Base-by-base conservation (phyloP, 2,329 filamentous ascomycete genomes). In the Fusarium cyanostomum region DNA sequence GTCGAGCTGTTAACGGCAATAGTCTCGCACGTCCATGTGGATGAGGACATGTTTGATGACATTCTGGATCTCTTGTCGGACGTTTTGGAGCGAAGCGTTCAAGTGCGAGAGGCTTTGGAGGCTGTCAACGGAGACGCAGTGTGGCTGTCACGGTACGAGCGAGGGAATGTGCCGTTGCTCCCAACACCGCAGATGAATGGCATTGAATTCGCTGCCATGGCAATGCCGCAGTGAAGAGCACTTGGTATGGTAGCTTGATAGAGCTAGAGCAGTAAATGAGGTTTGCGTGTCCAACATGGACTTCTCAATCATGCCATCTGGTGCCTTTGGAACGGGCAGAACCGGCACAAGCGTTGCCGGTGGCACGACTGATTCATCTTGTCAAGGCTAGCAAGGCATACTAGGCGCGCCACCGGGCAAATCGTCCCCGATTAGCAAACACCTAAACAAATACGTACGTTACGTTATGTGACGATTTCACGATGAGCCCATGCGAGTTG, bases 41-140 rank as follows among this genome's bases (percentile, higher is more conserved):
- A 87, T 7, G 89, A 91, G 26, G 84, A 84, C 39, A 82, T 88
- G 63, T 91, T 93, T 73, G 91, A 94, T 64, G 84, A 92, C 50
- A 83, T 91, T 11, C 72, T 94, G 38, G 83, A 84, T 7, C 75
- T 94, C 49, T 74, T 95, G 24, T 80, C 74, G 3, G 82, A 82
- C 28, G 73, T 80, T 33, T 64, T 88, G 39, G 75, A 80, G 45
- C 75, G 72, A 30, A 78, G 81, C 26, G 52, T 69, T 2, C 79
- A 84, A 43, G 82, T 89, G 10, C 82, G 80, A 43, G 75, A 78
- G 30, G 86, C 85, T 10, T 75, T 95, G 41, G 86, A 90, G 64
- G 76, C 73, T 4, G 78, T 89, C 50, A 93, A 94, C 73, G 79
- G 83, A 1, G 92, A 95, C 78, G 89, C 90, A 2, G 89, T 95